Evolutionary conservation across 164 flowering plant species (phyloP).

Genomic region (Brasenia schreberi): DNA sequence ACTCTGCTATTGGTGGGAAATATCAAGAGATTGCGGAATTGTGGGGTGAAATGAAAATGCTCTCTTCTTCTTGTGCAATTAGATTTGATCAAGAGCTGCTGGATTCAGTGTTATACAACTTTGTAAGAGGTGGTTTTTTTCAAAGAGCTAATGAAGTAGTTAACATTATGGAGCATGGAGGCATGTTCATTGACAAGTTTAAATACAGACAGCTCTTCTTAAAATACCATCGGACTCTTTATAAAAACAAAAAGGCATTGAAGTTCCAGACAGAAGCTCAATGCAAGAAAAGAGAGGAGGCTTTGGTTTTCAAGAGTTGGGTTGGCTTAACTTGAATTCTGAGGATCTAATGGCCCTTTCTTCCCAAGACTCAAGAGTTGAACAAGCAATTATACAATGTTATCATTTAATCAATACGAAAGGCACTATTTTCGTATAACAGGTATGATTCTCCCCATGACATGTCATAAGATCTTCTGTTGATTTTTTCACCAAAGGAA

Average conservation of each 20-base stretch:
- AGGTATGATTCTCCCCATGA: too few relatives aligned
- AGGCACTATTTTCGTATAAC: too few relatives aligned
- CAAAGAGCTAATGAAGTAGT: slow-evolving; percentile 82
- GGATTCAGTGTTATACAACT: slow-evolving; percentile 77
- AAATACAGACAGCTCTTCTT: slow-evolving; percentile 71
- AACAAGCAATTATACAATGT: too few relatives aligned
- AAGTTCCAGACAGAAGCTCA: slow-evolving; percentile 78
- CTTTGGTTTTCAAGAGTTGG: slow-evolving; percentile 74
- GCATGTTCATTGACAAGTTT: slow-evolving; percentile 85
- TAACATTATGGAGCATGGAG: slow-evolving; percentile 67
- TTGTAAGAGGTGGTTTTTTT: slow-evolving; percentile 94
- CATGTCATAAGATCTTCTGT: too few relatives aligned
- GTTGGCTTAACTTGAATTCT: slow-evolving; percentile 28
- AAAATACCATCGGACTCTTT: slow-evolving; percentile 77
- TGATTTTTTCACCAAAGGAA: too few relatives aligned
- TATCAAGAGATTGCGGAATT: slow-evolving; percentile 76
- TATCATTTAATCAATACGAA: too few relatives aligned
- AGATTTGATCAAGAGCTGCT: slow-evolving; percentile 88
- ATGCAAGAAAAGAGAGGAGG: slow-evolving; percentile 72
- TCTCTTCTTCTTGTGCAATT: slow-evolving; percentile 50
- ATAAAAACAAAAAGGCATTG: slow-evolving; percentile 60
- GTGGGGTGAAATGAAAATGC: slow-evolving; percentile 94
- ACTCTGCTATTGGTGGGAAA: slow-evolving; percentile 86
- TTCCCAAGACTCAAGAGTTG: too few relatives aligned
- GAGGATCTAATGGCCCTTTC: too few relatives aligned